phyloP scores from a whole-genome alignment of 208 protist species.

The Trichomonas tenax region DNA sequence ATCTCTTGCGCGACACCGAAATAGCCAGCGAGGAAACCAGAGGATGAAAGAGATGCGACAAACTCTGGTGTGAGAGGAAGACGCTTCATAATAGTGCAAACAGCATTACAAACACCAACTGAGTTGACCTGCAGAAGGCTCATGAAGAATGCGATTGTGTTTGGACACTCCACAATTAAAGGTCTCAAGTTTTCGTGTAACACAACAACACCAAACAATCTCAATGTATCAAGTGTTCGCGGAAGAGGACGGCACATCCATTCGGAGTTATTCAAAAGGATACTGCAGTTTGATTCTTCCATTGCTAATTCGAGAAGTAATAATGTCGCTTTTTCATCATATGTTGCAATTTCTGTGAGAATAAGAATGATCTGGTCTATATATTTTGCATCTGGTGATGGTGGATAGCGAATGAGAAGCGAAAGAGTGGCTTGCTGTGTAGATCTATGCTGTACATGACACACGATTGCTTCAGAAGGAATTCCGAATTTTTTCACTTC shows the following conservation, averaged over 20 bases:
- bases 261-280: background rate
- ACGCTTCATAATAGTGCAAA: background rate
- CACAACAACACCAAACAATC: background rate
- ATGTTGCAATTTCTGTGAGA: background rate
- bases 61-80: background rate
- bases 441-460: background rate
- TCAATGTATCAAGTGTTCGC: background rate
- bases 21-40: background rate
- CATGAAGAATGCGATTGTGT: background rate
- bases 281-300: background rate
- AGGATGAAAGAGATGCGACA: background rate
- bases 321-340: background rate
- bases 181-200: background rate
- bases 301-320: background rate
- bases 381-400: background rate
- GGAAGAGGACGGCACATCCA: background rate
- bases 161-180: background rate
- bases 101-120: background rate
- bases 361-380: background rate
- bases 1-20: background rate
- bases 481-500: background rate
- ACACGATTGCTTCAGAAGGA: background rate
- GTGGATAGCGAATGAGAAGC: background rate
- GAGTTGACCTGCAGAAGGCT: background rate
- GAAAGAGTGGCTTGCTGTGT: background rate